Evolutionary conservation across 1,284 basidiomycete genomes (phyloP).

Genomic region (Fomitopsis pinicola): DNA sequence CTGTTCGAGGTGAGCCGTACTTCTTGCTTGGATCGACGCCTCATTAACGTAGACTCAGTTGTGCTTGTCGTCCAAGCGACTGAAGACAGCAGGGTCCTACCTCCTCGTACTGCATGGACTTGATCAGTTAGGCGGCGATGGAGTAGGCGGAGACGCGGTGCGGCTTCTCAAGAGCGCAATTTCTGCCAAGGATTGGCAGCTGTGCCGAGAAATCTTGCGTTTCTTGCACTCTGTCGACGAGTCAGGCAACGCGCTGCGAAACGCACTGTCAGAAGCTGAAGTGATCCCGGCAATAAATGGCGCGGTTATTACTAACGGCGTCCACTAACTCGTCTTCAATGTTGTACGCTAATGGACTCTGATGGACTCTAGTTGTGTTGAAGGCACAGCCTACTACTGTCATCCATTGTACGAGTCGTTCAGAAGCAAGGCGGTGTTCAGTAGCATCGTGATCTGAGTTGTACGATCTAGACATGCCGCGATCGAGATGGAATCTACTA

Average conservation of each 20-base stretch:
- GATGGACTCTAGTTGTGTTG: neutral
- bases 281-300: slow-evolving; percentile 2
- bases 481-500: too few species aligned
- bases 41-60: slow-evolving; percentile 38
- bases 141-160: slow-evolving; percentile 66
- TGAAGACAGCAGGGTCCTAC: slow-evolving; percentile 92
- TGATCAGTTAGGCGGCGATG: slow-evolving; percentile 82
- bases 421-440: neutral
- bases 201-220: slow-evolving; percentile 86
- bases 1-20: slow-evolving; percentile 75
- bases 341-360: neutral
- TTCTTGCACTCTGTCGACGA: slow-evolving; percentile 92
- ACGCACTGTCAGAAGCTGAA: slow-evolving; percentile 47
- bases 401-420: too few species aligned
- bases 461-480: neutral
- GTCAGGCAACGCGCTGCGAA: slow-evolving; percentile 65
- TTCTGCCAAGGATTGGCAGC: slow-evolving; percentile 70
- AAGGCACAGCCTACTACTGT: neutral
- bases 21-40: neutral
- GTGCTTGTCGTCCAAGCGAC: slow-evolving; percentile 70
- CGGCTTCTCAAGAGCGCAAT: slow-evolving; percentile 74
- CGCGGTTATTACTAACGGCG: neutral
- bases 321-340: neutral
- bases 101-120: slow-evolving; percentile 91
- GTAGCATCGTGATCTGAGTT: neutral